These are phyloP conservation scores for Trametes elegans DNA, from an alignment of 768 basidiomycete species.

Conservation along the genomic window DNA sequence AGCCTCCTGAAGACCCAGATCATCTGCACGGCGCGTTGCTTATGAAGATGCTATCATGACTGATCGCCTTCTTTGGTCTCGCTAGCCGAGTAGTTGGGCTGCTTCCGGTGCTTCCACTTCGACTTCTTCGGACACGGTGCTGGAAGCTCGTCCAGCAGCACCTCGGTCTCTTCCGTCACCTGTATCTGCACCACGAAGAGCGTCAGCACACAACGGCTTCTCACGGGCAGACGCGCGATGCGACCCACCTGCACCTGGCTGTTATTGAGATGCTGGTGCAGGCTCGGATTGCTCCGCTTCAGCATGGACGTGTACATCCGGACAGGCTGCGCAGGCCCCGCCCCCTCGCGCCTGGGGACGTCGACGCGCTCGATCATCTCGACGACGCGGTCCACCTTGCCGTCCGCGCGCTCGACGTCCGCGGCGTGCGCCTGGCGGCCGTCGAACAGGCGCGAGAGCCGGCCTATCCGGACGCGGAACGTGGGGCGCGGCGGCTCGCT, in stretches of 20 bases:
- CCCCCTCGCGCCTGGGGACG: no score
- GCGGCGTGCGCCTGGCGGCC: not conserved
- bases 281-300: conserved; percentile 5
- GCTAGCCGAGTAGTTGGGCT: not conserved
- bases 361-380: conserved; percentile 3
- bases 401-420: not conserved
- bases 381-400: not conserved
- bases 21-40: not conserved
- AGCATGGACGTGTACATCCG: conserved; percentile 5
- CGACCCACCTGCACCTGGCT: not conserved
- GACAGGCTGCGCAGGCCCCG: not conserved
- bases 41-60: not conserved
- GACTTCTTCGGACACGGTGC: not conserved
- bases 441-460: conserved; percentile 7
- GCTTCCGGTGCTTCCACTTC: not conserved
- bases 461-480: not conserved
- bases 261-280: conserved; percentile 6
- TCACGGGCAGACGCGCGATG: not conserved
- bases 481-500: conserved; percentile 6
- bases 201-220: not conserved
- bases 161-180: conserved; percentile 4
- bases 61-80: not conserved
- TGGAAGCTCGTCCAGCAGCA: conserved; percentile 1
- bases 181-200: conserved; percentile 2
- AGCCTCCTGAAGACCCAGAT: no score